These are phyloP conservation scores for Imleria badia DNA, from an alignment of 768 basidiomycete genomes.

Conservation along the genomic window DNA sequence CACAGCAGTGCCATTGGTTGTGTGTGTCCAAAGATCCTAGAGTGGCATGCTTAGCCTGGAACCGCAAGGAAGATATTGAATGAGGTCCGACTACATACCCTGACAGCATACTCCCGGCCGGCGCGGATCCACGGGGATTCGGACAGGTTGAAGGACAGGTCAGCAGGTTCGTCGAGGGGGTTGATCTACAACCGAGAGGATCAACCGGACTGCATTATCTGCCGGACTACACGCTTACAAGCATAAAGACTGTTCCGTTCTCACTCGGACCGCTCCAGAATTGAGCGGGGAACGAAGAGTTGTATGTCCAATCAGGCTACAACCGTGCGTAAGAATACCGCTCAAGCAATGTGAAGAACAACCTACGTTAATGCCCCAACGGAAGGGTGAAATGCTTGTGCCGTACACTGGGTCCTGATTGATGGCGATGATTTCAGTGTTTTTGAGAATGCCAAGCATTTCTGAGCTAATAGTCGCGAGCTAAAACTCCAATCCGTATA, in stretches of 20 bases:
- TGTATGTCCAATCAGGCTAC: slow-evolving; percentile 37
- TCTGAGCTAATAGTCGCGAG: slow-evolving; percentile 50
- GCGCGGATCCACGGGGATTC: slow-evolving; percentile 72
- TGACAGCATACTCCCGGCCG: slow-evolving; percentile 58
- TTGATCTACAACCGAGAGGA: slow-evolving; percentile 45
- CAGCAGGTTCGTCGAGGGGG: slow-evolving; percentile 48
- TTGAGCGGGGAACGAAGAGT: slow-evolving; percentile 54
- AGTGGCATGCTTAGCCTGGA: background rate
- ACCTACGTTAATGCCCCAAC: slow-evolving; percentile 64
- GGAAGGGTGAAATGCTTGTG: slow-evolving; percentile 63
- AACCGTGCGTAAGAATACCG: background rate
- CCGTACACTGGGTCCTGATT: slow-evolving; percentile 65
- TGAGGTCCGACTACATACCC: slow-evolving; percentile 38
- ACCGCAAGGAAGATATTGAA: background rate
- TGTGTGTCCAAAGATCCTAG: slow-evolving; percentile 73
- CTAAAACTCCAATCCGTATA: slow-evolving; percentile 27
- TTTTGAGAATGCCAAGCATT: slow-evolving; percentile 54
- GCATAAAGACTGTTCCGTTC: slow-evolving; percentile 66
- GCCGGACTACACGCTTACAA: slow-evolving; percentile 38
- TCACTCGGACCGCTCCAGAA: slow-evolving; percentile 67
- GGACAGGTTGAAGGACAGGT: slow-evolving; percentile 60
- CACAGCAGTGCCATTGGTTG: slow-evolving; percentile 62
- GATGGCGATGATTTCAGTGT: slow-evolving; percentile 63
- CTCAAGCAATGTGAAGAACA: background rate
- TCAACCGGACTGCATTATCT: background rate